These are phyloP conservation scores for Phytophthora syringae DNA, from an alignment of 352 stramenopile species.

Conservation along the genomic window DNA sequence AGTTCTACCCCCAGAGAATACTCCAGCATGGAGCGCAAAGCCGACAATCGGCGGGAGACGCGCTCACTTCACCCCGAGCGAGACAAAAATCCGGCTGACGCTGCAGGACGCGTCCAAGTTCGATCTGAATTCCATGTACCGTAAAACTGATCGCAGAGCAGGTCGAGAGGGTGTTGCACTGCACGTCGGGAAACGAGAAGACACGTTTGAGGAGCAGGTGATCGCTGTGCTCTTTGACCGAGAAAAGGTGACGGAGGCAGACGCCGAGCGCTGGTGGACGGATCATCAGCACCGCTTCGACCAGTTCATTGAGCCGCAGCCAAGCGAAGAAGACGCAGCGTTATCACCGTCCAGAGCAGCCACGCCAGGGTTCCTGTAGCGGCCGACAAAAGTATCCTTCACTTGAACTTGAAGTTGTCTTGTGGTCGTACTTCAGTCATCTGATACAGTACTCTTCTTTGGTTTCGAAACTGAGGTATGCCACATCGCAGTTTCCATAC, in stretches of 20 bases:
- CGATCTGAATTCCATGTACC: conserved; percentile 86
- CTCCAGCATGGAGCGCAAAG: conserved; percentile 51
- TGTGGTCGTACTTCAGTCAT: conserved; percentile 26
- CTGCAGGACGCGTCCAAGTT: conserved; percentile 81
- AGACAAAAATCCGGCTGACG: conserved; percentile 75
- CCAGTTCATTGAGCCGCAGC: conserved; percentile 31
- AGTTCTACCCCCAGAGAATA: conserved; percentile 7
- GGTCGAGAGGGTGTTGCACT: conserved; percentile 73
- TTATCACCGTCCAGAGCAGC: conserved; percentile 1
- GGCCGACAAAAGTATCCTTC: conserved; percentile 4
- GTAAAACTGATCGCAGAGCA: conserved; percentile 84
- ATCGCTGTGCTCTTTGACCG: conserved; percentile 87
- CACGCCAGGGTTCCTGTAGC: conserved; percentile 10
- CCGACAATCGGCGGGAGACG: conserved; percentile 56
- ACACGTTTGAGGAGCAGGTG: conserved; percentile 82
- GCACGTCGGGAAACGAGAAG: conserved; percentile 76
- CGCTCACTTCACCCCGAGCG: conserved; percentile 73
- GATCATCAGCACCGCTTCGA: conserved; percentile 76
- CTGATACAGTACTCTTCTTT: conserved; percentile 7
- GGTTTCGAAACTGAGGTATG: conserved; percentile 29
- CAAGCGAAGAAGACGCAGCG: conserved; percentile 9
- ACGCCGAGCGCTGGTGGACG: conserved; percentile 76
- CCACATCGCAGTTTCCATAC: conserved; percentile 24
- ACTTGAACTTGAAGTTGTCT: conserved; percentile 30
- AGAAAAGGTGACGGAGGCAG: conserved; percentile 80